phyloP scores from a whole-genome alignment of 805 yeast species.

The Debaryomyces castellii region DNA sequence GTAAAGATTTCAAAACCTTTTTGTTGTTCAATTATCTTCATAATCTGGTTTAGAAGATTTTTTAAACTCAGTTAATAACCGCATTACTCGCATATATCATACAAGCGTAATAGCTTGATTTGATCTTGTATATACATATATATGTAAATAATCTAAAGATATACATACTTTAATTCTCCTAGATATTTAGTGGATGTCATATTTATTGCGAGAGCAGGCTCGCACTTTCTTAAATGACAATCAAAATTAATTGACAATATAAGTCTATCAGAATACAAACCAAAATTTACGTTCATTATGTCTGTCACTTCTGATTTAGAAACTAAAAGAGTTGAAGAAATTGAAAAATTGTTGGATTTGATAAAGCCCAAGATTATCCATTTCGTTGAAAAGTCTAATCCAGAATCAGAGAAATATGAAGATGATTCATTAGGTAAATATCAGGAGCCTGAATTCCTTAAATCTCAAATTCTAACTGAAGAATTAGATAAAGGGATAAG shows the following conservation, averaged over 20 bases:
- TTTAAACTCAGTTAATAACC: not conserved
- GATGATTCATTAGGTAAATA: constrained; percentile 50
- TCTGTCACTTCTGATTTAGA: constrained; percentile 43
- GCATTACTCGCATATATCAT: not conserved
- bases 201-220: not conserved
- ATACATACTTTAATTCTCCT: not conserved
- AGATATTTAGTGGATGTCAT: too few relatives aligned
- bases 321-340: constrained; percentile 51
- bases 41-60: too few relatives aligned
- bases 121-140: not conserved
- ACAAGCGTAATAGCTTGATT: not conserved
- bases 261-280: too few relatives aligned
- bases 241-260: too few relatives aligned
- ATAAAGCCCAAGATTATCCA: constrained; percentile 51
- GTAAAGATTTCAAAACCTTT: too few relatives aligned
- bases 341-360: constrained; percentile 52
- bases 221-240: not conserved
- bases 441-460: constrained; percentile 51
- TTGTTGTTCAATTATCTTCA: not conserved
- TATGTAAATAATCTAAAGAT: not conserved
- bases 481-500: constrained; percentile 22
- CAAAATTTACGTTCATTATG: too few relatives aligned
- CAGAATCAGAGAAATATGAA: constrained; percentile 24
- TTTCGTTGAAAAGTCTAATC: constrained; percentile 52
- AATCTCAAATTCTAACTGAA: constrained; percentile 26